Conservation (phyloP, 305 asterid genomes). For the Fraxinus paxiana region DNA sequence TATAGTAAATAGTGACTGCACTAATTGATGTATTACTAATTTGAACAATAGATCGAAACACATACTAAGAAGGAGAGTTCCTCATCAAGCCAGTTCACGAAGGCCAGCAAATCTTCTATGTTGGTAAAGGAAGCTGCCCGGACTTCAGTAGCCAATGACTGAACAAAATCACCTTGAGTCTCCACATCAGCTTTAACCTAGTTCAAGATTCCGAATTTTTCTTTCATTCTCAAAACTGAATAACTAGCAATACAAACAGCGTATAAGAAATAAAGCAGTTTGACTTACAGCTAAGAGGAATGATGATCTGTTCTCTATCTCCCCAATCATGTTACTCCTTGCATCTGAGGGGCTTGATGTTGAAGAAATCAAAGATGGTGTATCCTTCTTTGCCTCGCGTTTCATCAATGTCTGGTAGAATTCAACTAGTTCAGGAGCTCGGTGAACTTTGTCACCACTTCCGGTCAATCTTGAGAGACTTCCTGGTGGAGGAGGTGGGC, state of each 20-base stretch:
- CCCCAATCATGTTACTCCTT: constrained; percentile 94
- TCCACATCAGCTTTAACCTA: constrained; percentile 99
- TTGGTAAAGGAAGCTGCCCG: constrained; percentile 69
- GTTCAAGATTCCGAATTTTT: constrained; percentile 22
- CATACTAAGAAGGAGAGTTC: constrained; percentile 86
- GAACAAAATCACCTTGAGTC: constrained; percentile 92
- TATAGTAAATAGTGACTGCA: neutral
- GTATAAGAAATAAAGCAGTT: constrained; percentile 1
- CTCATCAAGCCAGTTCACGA: constrained; percentile 96
- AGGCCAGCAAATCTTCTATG: constrained; percentile 70
- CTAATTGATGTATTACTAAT: neutral
- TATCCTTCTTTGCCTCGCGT: constrained; percentile 89
- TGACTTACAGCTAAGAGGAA: constrained; percentile 84
- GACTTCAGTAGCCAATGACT: constrained; percentile 85
- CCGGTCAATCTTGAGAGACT: constrained; percentile 55
- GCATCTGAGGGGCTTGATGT: constrained; percentile 65
- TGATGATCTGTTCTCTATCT: constrained; percentile 87
- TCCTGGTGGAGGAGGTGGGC: constrained; percentile 94
- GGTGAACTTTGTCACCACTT: constrained; percentile 73
- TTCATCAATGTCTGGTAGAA: constrained; percentile 89
- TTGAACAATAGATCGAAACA: neutral
- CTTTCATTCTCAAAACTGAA: constrained; percentile 19
- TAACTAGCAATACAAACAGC: neutral
- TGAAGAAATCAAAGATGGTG: constrained; percentile 54
- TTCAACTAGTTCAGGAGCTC: constrained; percentile 98